Conservation (phyloP, 2,329 filamentous ascomycete species). For the Arthrinium puccinioides region DNA sequence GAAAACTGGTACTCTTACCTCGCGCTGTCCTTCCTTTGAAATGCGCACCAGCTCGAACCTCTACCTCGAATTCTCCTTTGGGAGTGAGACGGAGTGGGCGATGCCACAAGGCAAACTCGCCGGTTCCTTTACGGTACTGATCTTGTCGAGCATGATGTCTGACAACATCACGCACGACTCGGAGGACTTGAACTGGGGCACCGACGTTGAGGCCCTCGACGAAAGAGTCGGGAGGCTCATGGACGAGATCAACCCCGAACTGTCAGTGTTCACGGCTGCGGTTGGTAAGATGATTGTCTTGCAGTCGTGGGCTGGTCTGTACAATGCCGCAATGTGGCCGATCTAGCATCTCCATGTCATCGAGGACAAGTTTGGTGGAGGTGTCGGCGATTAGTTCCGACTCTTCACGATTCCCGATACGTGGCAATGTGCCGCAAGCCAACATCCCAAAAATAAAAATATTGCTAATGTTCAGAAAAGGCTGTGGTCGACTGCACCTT, state of each 20-base stretch:
- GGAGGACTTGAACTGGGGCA: conserved; percentile 26
- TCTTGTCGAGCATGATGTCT: conserved; percentile 34
- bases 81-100: conserved; percentile 30
- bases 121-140: conserved; percentile 25
- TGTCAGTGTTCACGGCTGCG: conserved; percentile 17
- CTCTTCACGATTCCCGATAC: conserved; percentile 28
- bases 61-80: conserved; percentile 31
- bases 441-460: no score
- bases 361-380: conserved; percentile 11
- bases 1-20: conserved; percentile 28
- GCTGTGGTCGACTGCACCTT: conserved; percentile 30
- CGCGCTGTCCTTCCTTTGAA: conserved; percentile 13
- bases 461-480: conserved; percentile 7
- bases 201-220: conserved; percentile 25
- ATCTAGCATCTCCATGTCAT: conserved; percentile 24
- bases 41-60: conserved; percentile 10
- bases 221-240: conserved; percentile 24
- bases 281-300: conserved; percentile 29
- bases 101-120: conserved; percentile 25
- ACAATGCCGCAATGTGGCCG: conserved; percentile 27
- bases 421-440: neutral
- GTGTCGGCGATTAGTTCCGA: conserved; percentile 23
- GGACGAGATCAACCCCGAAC: conserved; percentile 25
- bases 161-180: conserved; percentile 26
- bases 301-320: conserved; percentile 30